Base-by-base conservation (phyloP, 2,329 filamentous ascomycete genomes). In the Arthrinium puccinioides region DNA sequence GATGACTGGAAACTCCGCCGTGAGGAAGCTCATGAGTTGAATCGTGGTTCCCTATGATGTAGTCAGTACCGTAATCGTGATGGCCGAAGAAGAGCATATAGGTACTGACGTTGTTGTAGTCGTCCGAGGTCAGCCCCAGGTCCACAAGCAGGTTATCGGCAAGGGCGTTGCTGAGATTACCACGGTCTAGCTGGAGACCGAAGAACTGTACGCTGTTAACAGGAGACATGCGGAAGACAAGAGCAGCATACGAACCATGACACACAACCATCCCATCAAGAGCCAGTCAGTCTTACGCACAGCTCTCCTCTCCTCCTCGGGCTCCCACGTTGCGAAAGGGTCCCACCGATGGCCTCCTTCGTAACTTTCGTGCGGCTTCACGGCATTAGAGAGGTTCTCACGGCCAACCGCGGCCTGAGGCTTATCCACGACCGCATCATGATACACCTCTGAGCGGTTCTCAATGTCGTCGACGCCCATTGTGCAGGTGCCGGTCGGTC, bases 221-320 rank as follows among this genome's bases (percentile, higher is more conserved):
- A 29, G 69, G 62, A 2, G 74, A 59, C 0, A 74, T 53, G 1
- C 65, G 63, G 1, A 74, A 56, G 4, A 74, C 66, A 0, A 62
- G 27, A 23, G 13, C 6, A n/a, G n/a, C n/a, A n/a, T n/a, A n/a
- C 40, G 48, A 38, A 70, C 66, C 66, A 69, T 69, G 16, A 67
- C 41, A 41, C 65, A 69, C 5, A 68, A 39, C 60, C 62, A 66
- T 16, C 53, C 51, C 21, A 69, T 47, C 5, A 70, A 55, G 15
- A 51, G 56, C 5, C 64, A 21, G 41, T 70, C 67, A 1, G 63
- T 67, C 62, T 77, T 81, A 31, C 72, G 59, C 19, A 81, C 66
- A 4, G 78, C 59, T 10, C 51, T 60, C 44, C 59, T 67, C 56
- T 82, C 78, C 48, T 82, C 78, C 23, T 66, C 64, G 4, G 63